Conservation (phyloP, 2,329 filamentous ascomycete genomes). For the Ophiosphaerella korrae region DNA sequence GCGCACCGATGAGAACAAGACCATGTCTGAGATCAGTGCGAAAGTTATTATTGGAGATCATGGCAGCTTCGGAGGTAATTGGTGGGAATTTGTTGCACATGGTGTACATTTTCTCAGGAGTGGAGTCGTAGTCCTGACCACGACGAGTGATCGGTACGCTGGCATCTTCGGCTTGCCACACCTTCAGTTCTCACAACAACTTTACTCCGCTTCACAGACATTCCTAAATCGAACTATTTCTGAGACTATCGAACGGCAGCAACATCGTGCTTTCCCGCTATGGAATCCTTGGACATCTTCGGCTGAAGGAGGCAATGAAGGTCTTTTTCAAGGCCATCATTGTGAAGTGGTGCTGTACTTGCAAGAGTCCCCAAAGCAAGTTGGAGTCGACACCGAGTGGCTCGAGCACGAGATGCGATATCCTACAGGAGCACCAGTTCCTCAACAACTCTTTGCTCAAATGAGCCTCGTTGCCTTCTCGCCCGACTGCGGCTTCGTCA, state of each 20-base stretch:
- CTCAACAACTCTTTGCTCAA: constrained; percentile 56
- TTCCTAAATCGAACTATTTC: constrained; percentile 76
- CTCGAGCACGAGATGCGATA: constrained; percentile 65
- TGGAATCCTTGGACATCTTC: constrained; percentile 78
- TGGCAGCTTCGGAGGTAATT: constrained; percentile 67
- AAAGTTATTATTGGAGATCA: constrained; percentile 75
- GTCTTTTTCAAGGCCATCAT: constrained; percentile 70
- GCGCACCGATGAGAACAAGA: constrained; percentile 39
- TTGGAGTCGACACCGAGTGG: constrained; percentile 49
- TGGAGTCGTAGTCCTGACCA: constrained; percentile 80
- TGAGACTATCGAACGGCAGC: constrained; percentile 68
- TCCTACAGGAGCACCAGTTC: constrained; percentile 62
- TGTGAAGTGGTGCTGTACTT: constrained; percentile 91
- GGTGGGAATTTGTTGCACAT: constrained; percentile 78
- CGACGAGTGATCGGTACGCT: constrained; percentile 85
- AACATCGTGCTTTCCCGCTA: constrained; percentile 58
- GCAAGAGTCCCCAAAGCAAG: constrained; percentile 60
- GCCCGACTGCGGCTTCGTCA: constrained; percentile 69
- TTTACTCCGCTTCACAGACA: constrained; percentile 54
- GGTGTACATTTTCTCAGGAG: constrained; percentile 86
- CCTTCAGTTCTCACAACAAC: constrained; percentile 65
- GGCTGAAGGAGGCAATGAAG: constrained; percentile 60
- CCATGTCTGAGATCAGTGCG: constrained; percentile 71
- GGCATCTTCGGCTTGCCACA: constrained; percentile 90
- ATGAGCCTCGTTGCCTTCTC: constrained; percentile 68